phyloP scores from a whole-genome alignment of 805 yeast species.

The Cyberlindnera mrakii region DNA sequence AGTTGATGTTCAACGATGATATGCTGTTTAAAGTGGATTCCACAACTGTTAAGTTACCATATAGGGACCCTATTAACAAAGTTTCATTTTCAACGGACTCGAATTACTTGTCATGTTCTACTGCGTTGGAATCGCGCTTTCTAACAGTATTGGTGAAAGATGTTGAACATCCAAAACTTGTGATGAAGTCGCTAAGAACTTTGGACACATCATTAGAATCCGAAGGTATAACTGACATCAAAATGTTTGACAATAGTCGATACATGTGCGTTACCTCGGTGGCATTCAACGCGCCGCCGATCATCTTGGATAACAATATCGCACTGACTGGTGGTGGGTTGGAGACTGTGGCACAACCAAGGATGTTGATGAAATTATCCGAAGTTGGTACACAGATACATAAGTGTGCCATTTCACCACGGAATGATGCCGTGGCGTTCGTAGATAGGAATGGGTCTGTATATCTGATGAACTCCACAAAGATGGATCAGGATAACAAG shows the following conservation, averaged over 20 bases:
- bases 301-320: conserved; percentile 59
- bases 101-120: conserved; percentile 62
- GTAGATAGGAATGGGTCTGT: conserved; percentile 74
- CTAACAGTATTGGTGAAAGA: conserved; percentile 65
- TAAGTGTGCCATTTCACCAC: conserved; percentile 66
- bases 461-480: conserved; percentile 59
- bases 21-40: conserved; percentile 41
- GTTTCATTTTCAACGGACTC: conserved; percentile 71
- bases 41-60: conserved; percentile 74
- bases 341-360: conserved; percentile 50
- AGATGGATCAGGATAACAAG: conserved; percentile 50
- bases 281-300: conserved; percentile 61
- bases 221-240: conserved; percentile 83
- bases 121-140: conserved; percentile 66
- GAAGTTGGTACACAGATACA: conserved; percentile 82
- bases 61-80: conserved; percentile 76
- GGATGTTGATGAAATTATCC: conserved; percentile 55
- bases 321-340: conserved; percentile 33
- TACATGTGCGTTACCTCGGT: conserved; percentile 52
- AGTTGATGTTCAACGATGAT: conserved; percentile 17
- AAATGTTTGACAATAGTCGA: conserved; percentile 63
- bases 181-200: conserved; percentile 62
- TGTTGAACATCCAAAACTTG: conserved; percentile 55
- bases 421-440: conserved; percentile 82
- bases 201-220: conserved; percentile 65